Percentiles rank a stretch among this genome's conserved stretches.
Evolutionary conservation across 495 filamentous ascomycete genomes (phyloP).

Genomic region (Darksidea phi): DNA sequence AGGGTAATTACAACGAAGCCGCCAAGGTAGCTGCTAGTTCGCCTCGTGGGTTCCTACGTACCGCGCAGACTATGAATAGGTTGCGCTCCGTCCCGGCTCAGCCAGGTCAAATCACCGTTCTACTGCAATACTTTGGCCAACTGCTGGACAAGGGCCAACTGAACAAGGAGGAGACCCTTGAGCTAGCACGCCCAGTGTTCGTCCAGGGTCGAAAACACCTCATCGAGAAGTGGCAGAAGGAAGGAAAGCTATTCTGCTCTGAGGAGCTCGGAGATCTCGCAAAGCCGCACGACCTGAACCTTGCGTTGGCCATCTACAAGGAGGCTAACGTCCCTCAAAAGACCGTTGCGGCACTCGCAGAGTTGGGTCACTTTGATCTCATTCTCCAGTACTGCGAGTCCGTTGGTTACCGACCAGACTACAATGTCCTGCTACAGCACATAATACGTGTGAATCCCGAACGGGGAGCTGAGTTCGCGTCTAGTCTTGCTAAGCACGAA

Average conservation of each 20-base stretch:
- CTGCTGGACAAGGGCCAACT: slow-evolving; percentile 90
- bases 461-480: slow-evolving; percentile 92
- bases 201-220: slow-evolving; percentile 92
- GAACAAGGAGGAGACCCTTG: slow-evolving; percentile 89
- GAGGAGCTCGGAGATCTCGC: slow-evolving; percentile 95
- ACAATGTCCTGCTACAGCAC: slow-evolving; percentile 82
- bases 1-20: slow-evolving; percentile 78
- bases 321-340: slow-evolving; percentile 85
- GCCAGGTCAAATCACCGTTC: slow-evolving; percentile 79
- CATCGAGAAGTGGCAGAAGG: slow-evolving; percentile 94
- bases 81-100: slow-evolving; percentile 79
- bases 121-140: slow-evolving; percentile 97
- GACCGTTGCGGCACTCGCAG: slow-evolving; percentile 89
- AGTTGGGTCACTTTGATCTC: slow-evolving; percentile 93
- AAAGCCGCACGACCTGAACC: slow-evolving; percentile 77
- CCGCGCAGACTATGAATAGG: slow-evolving; percentile 86
- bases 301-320: slow-evolving; percentile 84
- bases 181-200: slow-evolving; percentile 88
- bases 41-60: slow-evolving; percentile 90
- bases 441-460: slow-evolving; percentile 91
- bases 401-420: slow-evolving; percentile 85
- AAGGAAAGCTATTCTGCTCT: slow-evolving; percentile 91
- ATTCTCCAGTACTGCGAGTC: slow-evolving; percentile 87
- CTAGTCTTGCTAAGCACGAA: slow-evolving; percentile 79
- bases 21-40: slow-evolving; percentile 97